Base-by-base conservation (phyloP, 1,139 yeast genomes). In the Torulaspora pretoriensis region DNA sequence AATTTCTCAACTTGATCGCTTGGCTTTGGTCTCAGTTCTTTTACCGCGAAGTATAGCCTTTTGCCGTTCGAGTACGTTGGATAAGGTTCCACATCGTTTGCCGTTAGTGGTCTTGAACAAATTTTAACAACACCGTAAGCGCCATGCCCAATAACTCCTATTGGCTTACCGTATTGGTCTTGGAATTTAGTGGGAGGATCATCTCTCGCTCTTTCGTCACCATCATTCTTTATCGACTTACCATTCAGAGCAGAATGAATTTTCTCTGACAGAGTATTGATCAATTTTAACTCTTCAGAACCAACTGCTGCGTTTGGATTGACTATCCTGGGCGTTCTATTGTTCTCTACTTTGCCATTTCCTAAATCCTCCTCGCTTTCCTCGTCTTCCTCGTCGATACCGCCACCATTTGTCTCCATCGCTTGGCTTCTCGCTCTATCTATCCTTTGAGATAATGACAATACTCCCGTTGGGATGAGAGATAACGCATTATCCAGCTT, bases 121-220 rank as follows among this genome's bases (percentile, higher is more conserved):
- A 76, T 68, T 63, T 80, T 77, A 24, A 83, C 86, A 1, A 80
- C 70, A 31, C 90, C 90, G 60, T 80, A 82, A 0, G 87, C 72
- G 2, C 89, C 90, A 50, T 76, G 77, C 2, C 90, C 90, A 29
- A 82, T 74, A 8, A 81, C 72, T 10, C 82, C 83, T 44, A 73
- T 72, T 22, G 80, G 74, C 40, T 73, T 72, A 6, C 90, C 90
- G 56, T 81, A 83, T 51, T 80, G 74, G 26, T 75, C 75, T 2
- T 59, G 47, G 24, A 68, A 57, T 22, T 52, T 56, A 5, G 47
- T 29, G 38, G 67, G 69, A 35, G 65, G 67, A 13, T 34, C 42
- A 23, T 42, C 40, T 12, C 40, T 37, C 14, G 37, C 31, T 25
- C 31, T 38, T 31, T 40, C 36, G 19, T 44, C 39, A 28, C 26